Evolutionary conservation across 2,329 filamentous ascomycete species (phyloP).

Genomic region (Trichophyton verrucosum): DNA sequence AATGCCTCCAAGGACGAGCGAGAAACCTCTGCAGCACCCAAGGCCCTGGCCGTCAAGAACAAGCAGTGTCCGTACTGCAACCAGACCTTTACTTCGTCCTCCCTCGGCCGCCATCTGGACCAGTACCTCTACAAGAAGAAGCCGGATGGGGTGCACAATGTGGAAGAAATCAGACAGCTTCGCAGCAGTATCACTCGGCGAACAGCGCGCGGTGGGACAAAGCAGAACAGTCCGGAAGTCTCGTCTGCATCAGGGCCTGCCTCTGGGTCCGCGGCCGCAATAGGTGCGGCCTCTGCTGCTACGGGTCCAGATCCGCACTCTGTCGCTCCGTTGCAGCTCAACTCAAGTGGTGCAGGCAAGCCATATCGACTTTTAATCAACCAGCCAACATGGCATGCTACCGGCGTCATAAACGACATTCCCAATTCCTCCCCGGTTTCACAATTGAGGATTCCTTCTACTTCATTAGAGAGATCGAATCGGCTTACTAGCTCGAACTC

Average conservation of each 20-base stretch:
- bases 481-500: slow-evolving; percentile 32
- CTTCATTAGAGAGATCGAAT: slow-evolving; percentile 6
- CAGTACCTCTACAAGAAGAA: slow-evolving; percentile 91
- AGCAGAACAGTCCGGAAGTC: slow-evolving; percentile 48
- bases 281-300: slow-evolving; percentile 9
- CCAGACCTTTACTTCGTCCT: slow-evolving; percentile 85
- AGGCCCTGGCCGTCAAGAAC: slow-evolving; percentile 57
- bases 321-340: slow-evolving; percentile 24
- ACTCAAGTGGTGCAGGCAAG: slow-evolving; percentile 18
- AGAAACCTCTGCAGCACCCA: slow-evolving; percentile 12
- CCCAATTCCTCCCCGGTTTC: slow-evolving; percentile 28
- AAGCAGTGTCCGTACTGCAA: slow-evolving; percentile 78
- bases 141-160: slow-evolving; percentile 81
- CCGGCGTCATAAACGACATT: slow-evolving; percentile 66
- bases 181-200: slow-evolving; percentile 76
- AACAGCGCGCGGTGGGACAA: slow-evolving; percentile 57
- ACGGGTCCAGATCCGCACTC: slow-evolving; percentile 22
- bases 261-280: neutral
- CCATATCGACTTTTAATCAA: slow-evolving; percentile 42
- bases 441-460: slow-evolving; percentile 13
- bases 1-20: slow-evolving; percentile 4
- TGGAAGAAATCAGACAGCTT: slow-evolving; percentile 74
- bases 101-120: slow-evolving; percentile 83
- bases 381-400: slow-evolving; percentile 59
- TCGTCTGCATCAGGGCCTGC: neutral